phyloP scores from a whole-genome alignment of 1,284 basidiomycete genomes.

The Heterobasidion occidentale region DNA sequence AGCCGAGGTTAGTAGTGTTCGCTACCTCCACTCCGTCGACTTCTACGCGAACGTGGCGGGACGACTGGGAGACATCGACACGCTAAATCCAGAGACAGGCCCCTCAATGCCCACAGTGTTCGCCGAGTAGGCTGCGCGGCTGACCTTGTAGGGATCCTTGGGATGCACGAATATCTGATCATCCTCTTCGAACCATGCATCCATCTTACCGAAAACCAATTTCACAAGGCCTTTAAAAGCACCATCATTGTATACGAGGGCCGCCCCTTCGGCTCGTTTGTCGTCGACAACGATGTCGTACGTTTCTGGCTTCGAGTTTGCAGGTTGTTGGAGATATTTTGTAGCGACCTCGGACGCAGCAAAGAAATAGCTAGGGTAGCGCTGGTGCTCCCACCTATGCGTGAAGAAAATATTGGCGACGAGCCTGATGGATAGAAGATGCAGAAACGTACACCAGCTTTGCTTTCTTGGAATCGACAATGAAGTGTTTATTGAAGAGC shows the following conservation, averaged over 20 bases:
- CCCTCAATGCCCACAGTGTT: neutral
- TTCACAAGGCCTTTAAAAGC: constrained; percentile 40
- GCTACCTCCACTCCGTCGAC: constrained; percentile 55
- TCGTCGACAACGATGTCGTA: constrained; percentile 42
- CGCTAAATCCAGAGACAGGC: constrained; percentile 27
- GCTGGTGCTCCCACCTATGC: constrained; percentile 46
- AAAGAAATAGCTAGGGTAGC: constrained; percentile 52
- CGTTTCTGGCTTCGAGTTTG: constrained; percentile 15
- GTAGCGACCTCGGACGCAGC: constrained; percentile 30
- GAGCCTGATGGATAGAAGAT: neutral
- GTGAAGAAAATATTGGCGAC: neutral
- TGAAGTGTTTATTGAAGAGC: constrained; percentile 39
- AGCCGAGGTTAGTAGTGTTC: constrained; percentile 45
- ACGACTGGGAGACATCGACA: constrained; percentile 51
- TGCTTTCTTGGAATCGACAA: constrained; percentile 45
- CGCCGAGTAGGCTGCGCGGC: neutral
- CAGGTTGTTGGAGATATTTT: constrained; percentile 29
- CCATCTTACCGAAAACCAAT: constrained; percentile 41
- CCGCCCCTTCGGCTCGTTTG: constrained; percentile 29
- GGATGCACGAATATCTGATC: constrained; percentile 53
- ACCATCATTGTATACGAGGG: constrained; percentile 33
- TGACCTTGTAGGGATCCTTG: constrained; percentile 63
- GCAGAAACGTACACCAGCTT: constrained; percentile 47
- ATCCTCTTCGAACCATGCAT: constrained; percentile 65
- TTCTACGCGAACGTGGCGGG: constrained; percentile 52